Evolutionary conservation across 345 rosid species (phyloP).

Genomic region (Raphanus sativus): DNA sequence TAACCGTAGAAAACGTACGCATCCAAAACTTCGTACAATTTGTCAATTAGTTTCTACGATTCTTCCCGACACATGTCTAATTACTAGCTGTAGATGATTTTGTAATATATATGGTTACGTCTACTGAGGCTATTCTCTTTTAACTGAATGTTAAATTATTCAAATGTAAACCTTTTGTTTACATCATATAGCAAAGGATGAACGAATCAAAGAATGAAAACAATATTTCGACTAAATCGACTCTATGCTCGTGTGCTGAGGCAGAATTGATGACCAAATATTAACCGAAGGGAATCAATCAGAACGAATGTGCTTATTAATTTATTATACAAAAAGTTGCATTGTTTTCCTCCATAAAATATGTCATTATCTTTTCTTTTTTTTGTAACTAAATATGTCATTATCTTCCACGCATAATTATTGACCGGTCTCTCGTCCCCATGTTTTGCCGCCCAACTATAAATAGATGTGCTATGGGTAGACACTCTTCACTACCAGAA

Average conservation of each 20-base stretch:
- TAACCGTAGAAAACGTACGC: background rate
- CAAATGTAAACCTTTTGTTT: background rate
- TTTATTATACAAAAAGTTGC: background rate
- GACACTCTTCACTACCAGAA: constrained; percentile 10
- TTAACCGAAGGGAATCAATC: background rate
- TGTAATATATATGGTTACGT: too few relatives aligned
- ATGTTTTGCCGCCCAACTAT: constrained; percentile 15
- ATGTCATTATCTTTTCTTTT: constrained; percentile 7
- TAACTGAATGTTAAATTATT: background rate
- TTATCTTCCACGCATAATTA: constrained; percentile 19
- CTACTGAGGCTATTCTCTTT: background rate
- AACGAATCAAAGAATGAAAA: background rate
- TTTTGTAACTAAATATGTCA: background rate
- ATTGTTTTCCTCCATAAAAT: background rate
- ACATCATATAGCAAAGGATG: background rate
- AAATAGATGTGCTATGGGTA: constrained; percentile 15
- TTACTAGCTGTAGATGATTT: background rate
- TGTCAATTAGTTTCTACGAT: background rate
- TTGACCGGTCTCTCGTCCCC: constrained; percentile 35
- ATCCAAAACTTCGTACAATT: background rate
- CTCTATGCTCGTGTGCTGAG: background rate
- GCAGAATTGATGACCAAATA: background rate
- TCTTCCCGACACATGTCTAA: background rate
- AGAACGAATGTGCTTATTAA: background rate
- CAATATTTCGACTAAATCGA: background rate